Evolutionary conservation across 192 early-diverging fungal genomes (phyloP).

Genomic region (Pecoramyces ruminantium): DNA sequence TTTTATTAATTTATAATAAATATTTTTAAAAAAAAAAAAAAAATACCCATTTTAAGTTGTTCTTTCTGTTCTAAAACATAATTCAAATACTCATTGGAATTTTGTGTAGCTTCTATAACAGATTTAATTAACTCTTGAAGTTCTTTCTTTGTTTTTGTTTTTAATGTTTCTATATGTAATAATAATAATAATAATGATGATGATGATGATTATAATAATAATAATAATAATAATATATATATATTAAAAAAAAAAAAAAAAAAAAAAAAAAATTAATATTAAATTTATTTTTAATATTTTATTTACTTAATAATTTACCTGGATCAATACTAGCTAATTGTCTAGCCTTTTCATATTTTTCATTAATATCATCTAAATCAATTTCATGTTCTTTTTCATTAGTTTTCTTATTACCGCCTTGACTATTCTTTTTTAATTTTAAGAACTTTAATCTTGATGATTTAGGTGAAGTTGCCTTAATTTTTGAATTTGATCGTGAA

Average conservation of each 20-base stretch:
- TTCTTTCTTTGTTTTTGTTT: slow-evolving; percentile 13
- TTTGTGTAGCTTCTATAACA: slow-evolving; percentile 12
- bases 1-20: too few relatives aligned
- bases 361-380: neutral
- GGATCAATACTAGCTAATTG: neutral
- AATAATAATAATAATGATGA: too few relatives aligned
- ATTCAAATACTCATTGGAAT: slow-evolving; percentile 35
- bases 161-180: neutral
- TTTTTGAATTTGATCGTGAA: neutral
- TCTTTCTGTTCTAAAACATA: slow-evolving; percentile 36
- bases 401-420: neutral
- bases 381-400: neutral
- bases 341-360: neutral
- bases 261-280: too few relatives aligned
- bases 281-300: too few relatives aligned
- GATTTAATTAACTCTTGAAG: slow-evolving; percentile 11
- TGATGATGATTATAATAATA: too few relatives aligned
- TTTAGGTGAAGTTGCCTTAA: neutral
- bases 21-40: too few relatives aligned
- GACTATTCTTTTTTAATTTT: neutral
- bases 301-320: neutral
- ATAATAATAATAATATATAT: too few relatives aligned
- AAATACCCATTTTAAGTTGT: slow-evolving; percentile 23
- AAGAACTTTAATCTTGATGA: neutral
- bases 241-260: too few relatives aligned